Percentiles rank a stretch among this genome's conserved stretches.
These are phyloP conservation scores for Staphylotrichum tortipilum DNA, from an alignment of 495 filamentous ascomycete species.

Conservation along the genomic window DNA sequence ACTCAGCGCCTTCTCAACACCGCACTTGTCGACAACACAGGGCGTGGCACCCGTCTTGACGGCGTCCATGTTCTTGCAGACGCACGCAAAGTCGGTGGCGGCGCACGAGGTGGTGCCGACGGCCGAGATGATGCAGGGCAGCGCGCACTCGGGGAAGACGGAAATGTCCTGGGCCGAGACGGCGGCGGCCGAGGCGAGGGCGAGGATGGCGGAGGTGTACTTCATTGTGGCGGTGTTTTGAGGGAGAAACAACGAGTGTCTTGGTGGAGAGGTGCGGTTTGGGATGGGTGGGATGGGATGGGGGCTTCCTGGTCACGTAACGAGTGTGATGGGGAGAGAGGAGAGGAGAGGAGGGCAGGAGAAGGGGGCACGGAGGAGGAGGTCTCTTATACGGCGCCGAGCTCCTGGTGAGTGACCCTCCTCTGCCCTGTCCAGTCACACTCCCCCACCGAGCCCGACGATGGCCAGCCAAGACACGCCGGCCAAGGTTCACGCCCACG, in stretches of 20 bases:
- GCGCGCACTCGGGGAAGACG: constrained; percentile 34
- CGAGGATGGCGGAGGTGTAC: constrained; percentile 26
- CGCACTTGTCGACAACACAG: constrained; percentile 32
- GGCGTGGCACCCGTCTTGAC: constrained; percentile 26
- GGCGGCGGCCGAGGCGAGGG: constrained; percentile 27
- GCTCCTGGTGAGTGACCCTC: too few species aligned
- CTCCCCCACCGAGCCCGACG: neutral
- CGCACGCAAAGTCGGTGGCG: constrained; percentile 33
- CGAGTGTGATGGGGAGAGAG: constrained; percentile 2
- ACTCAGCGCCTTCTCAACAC: constrained; percentile 26
- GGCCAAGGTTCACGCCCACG: neutral
- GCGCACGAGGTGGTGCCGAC: constrained; percentile 29
- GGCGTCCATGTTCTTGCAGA: constrained; percentile 30
- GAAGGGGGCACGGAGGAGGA: neutral
- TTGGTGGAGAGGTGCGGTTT: too few species aligned
- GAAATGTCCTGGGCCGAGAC: constrained; percentile 30
- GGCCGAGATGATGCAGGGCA: constrained; percentile 29
- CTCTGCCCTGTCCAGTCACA: too few species aligned
- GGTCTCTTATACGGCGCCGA: neutral
- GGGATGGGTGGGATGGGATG: too few species aligned
- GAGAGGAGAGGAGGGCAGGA: neutral
- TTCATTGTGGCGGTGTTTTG: constrained; percentile 30
- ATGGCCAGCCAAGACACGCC: neutral
- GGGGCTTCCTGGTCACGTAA: constrained; percentile 4
- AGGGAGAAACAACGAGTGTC: constrained; percentile 3